Conservation (phyloP, 73 alveolate genomes). For the Vitrella brassicaformis region DNA sequence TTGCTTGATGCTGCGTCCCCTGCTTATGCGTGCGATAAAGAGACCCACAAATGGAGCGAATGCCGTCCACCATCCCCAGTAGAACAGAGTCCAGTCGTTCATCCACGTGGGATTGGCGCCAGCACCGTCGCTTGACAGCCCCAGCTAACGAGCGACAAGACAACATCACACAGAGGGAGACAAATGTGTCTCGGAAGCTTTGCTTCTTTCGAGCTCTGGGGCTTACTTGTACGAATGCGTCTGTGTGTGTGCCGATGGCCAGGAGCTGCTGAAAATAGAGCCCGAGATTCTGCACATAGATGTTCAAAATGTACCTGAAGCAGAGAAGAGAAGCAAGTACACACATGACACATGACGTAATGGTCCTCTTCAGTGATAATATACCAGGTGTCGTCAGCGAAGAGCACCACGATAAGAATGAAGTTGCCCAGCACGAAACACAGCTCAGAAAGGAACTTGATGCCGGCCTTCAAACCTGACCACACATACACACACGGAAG, state of each 20-base stretch:
- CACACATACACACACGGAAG: no score
- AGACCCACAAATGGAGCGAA: conserved; percentile 17
- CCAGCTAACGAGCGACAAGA: no score
- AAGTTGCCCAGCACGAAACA: conserved; percentile 13
- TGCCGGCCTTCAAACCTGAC: conserved; percentile 8
- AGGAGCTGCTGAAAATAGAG: neutral
- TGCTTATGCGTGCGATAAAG: conserved; percentile 10
- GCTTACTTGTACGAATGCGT: neutral
- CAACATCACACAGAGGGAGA: no score
- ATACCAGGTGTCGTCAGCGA: conserved; percentile 12
- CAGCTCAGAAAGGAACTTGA: conserved; percentile 4
- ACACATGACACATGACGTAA: no score
- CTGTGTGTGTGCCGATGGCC: neutral
- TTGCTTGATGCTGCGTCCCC: conserved; percentile 15
- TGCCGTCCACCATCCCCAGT: conserved; percentile 27
- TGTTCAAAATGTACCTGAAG: conserved; percentile 11
- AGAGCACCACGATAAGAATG: conserved; percentile 3
- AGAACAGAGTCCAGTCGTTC: conserved; percentile 14
- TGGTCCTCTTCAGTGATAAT: no score
- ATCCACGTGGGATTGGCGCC: conserved; percentile 13
- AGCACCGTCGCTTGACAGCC: conserved; percentile 8
- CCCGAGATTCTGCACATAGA: conserved; percentile 1
- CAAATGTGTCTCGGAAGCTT: no score
- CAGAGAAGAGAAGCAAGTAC: no score
- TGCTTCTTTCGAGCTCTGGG: no score